Base-by-base conservation (phyloP, 2,329 filamentous ascomycete species). In the Didymella segeticola region DNA sequence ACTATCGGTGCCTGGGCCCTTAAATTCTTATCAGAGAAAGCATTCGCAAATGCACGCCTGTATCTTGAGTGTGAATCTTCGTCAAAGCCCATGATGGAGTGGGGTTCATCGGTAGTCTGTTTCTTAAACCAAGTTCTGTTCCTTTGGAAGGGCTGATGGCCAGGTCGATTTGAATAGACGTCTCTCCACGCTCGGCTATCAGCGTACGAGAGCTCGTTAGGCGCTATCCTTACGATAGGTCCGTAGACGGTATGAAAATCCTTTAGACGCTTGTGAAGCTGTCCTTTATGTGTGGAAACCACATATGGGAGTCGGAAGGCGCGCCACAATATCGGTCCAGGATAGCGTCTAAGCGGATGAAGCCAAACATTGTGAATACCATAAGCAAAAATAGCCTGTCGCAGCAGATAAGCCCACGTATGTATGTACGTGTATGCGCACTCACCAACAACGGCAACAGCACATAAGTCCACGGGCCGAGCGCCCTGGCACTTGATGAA, bases 61-160 rank as follows among this genome's bases (percentile, higher is more conserved):
- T 63, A 62, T 19, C 61, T 45, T 9, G 67, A 46, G 42, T 70
- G 68, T 1, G 56, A 52, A 1, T 61, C 58, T 54, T 69, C 66
- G 20, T 69, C 56, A 26, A 47, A 62, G 1, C 59, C 54, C 47
- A 70, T 56, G 31, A 71, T 66, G 0, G 66, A 69, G 3, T 63
- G 53, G 8, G 67, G 64, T 11, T 68, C 66, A 12, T 64, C 61
- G 3, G 66, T 62, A 11, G 45, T 27, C 34, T 61, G 56, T 45
- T 71, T 70, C 47, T 62, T 64, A 47, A 68, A 70, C 47, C 58
- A 69, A 1, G 64, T 67, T 5, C 34, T 54, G 20, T 67, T 71
- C 8, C 59, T 57, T 17, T 58, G 50, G 42, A 72, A 68, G 1
- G 47, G 56, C 14, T 57, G 47, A 42, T 67, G 64, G 11, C 63